Conservation (phyloP, 345 rosid species). For the Lumnitzera racemosa region DNA sequence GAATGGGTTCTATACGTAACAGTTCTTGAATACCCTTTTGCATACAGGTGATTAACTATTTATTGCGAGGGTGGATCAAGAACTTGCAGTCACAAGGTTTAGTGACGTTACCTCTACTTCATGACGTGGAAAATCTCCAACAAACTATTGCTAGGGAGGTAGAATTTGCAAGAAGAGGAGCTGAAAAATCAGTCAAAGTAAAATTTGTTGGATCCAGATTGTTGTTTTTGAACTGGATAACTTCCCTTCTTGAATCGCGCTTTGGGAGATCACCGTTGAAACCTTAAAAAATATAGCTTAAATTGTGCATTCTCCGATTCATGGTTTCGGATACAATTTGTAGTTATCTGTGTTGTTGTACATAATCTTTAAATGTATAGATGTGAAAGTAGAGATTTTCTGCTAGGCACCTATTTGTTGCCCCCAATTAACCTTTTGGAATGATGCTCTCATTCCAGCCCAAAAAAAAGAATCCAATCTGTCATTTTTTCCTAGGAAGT, state of each 20-base stretch:
- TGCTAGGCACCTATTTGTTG: too few relatives aligned
- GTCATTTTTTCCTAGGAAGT: too few relatives aligned
- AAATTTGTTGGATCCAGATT: slow-evolving; percentile 40
- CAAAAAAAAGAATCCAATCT: too few relatives aligned
- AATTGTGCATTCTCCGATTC: too few relatives aligned
- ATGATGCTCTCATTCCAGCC: too few relatives aligned
- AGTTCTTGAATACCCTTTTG: not conserved
- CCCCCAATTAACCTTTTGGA: too few relatives aligned
- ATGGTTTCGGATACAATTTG: too few relatives aligned
- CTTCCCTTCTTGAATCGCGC: slow-evolving; percentile 26
- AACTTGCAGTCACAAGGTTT: slow-evolving; percentile 62
- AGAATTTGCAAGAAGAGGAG: slow-evolving; percentile 63
- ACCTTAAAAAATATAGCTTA: slow-evolving; percentile 3
- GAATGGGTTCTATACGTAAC: not conserved
- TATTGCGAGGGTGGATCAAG: slow-evolving; percentile 80
- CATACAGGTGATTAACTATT: slow-evolving; percentile 70
- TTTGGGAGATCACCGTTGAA: slow-evolving; percentile 22
- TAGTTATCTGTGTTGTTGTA: too few relatives aligned
- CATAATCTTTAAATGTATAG: too few relatives aligned
- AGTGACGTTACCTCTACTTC: slow-evolving; percentile 50
- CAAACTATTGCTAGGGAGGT: slow-evolving; percentile 33
- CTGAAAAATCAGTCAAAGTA: slow-evolving; percentile 43
- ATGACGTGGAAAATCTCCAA: slow-evolving; percentile 27
- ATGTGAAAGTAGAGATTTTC: too few relatives aligned
- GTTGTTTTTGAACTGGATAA: slow-evolving; percentile 43